These are phyloP conservation scores for Boletellus ananiceps DNA, from an alignment of 768 basidiomycete genomes.

Conservation along the genomic window DNA sequence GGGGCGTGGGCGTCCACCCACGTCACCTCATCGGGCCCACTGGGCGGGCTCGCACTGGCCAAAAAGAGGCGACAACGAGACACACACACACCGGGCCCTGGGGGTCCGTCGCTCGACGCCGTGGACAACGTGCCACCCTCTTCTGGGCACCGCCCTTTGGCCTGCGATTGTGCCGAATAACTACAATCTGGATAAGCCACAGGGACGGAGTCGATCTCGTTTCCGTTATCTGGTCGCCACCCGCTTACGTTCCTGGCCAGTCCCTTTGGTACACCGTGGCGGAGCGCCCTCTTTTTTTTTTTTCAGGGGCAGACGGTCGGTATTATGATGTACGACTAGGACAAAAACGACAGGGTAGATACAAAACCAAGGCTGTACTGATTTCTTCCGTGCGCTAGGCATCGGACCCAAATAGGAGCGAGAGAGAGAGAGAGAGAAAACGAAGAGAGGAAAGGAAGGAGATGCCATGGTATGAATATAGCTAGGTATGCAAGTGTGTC, in stretches of 20 bases:
- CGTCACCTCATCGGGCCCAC: no score
- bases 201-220: background rate
- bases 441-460: constrained; percentile 8
- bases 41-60: no score
- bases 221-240: background rate
- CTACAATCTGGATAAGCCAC: background rate
- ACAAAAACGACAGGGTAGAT: background rate
- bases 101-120: no score
- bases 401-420: constrained; percentile 13
- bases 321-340: constrained; percentile 1
- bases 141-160: no score
- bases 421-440: constrained; percentile 4
- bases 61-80: no score
- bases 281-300: no score
- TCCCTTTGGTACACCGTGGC: no score
- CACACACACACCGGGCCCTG: no score
- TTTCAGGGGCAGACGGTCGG: background rate
- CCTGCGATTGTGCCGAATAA: no score
- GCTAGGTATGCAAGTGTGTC: constrained; percentile 33
- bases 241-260: no score
- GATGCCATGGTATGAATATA: constrained; percentile 35
- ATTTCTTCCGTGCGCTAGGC: constrained; percentile 1
- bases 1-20: no score
- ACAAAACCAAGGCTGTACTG: background rate
- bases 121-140: no score